phyloP scores from a whole-genome alignment of 2,329 filamentous ascomycete species.

The Apiospora sp. region DNA sequence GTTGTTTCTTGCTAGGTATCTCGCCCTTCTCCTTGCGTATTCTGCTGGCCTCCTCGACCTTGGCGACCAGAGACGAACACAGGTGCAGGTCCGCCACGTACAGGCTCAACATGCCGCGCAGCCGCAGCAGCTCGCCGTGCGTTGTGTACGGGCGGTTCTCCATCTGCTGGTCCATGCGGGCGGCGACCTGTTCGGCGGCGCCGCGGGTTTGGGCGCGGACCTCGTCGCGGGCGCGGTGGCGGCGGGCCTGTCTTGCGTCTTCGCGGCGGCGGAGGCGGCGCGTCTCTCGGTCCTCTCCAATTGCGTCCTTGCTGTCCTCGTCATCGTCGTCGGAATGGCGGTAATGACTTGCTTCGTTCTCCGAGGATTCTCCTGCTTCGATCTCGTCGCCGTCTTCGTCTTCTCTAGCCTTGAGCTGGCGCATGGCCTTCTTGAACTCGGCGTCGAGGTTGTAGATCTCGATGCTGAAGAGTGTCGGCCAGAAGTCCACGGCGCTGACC shows the following conservation, averaged over 20 bases:
- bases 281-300: slow-evolving; percentile 24
- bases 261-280: slow-evolving; percentile 26
- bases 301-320: slow-evolving; percentile 33
- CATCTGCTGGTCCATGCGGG: slow-evolving; percentile 75
- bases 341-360: background rate
- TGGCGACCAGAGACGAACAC: slow-evolving; percentile 43
- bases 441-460: slow-evolving; percentile 80
- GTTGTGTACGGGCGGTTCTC: slow-evolving; percentile 74
- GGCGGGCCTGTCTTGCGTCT: slow-evolving; percentile 24
- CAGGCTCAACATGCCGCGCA: slow-evolving; percentile 77
- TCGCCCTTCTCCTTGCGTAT: background rate
- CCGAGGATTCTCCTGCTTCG: slow-evolving; percentile 5
- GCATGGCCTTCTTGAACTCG: slow-evolving; percentile 58
- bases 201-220: slow-evolving; percentile 61
- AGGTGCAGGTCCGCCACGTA: slow-evolving; percentile 76
- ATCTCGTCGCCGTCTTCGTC: slow-evolving; percentile 33
- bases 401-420: slow-evolving; percentile 41
- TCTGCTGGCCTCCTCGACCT: slow-evolving; percentile 23
- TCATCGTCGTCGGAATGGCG: slow-evolving; percentile 28
- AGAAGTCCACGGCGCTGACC: slow-evolving; percentile 77
- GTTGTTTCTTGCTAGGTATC: background rate
- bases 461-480: slow-evolving; percentile 79
- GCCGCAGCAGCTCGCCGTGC: slow-evolving; percentile 69
- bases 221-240: slow-evolving; percentile 46
- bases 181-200: slow-evolving; percentile 68